Base-by-base conservation (phyloP, 768 basidiomycete species). In the Kwoniella sp. region DNA sequence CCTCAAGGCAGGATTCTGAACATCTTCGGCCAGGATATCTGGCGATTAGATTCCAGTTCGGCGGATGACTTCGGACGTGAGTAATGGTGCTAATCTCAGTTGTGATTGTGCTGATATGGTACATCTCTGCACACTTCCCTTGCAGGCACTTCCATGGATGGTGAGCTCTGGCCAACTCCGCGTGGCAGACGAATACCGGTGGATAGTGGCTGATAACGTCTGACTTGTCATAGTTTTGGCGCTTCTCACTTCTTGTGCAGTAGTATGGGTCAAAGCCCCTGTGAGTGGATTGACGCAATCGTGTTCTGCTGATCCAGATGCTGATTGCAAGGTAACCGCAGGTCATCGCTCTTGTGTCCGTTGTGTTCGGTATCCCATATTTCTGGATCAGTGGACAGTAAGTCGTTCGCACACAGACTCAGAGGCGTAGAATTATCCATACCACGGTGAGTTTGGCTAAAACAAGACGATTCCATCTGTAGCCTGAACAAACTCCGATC, bases 1-100 rank as follows among this genome's bases (percentile, higher is more conserved):
- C 78, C 78, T 4, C 54, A 59, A 4, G 78, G 75, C 2, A 50
- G 79, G 20, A 41, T 80, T n/a, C 57, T 80, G 51, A 78, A 77
- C 62, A 66, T 78, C 17, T 74, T 77, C 59, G 68, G 73, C 30
- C 69, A 71, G 28, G 79, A 80, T 65, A 68, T 76, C 8, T 61
- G 25, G 23, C 30, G 67, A 26, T 51, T 79, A 12, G 79, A 80
- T 53, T 67, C 67, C 12, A n/a, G 48, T 20, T 34, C 72, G 0
- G 65, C 73, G 2, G 77, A 80, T 58, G 70, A 70, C 56, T 66
- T 77, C 37, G 77, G 79, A 9, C 67, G 75, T 67, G 48, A 62
- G 66, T 51, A 8, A 17, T 48, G 11, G 22, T n/a, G 26, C 1
- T n/a, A n/a, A n/a, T 37, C 34, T 37, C 34, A 13, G 13, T 37